Percentiles rank a stretch among this genome's conserved stretches.
phyloP scores from a whole-genome alignment of 2,329 filamentous ascomycete genomes.

The Aspergillus novoparasiticus region DNA sequence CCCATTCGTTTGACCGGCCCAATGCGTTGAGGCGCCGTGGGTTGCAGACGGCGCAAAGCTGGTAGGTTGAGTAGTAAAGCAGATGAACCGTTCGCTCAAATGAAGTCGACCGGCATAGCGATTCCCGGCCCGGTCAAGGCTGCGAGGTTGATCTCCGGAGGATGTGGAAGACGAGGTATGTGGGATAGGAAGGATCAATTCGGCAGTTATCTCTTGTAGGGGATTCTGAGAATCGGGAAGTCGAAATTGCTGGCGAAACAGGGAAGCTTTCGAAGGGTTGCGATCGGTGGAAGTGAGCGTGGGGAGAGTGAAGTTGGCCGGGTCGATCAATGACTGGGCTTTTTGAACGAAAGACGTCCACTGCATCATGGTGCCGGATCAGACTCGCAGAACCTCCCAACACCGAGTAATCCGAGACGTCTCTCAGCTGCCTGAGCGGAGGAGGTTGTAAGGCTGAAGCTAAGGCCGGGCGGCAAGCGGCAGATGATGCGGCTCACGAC shows the following conservation, averaged over 20 bases:
- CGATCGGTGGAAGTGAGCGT: slow-evolving; percentile 73
- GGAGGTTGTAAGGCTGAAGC: slow-evolving; percentile 11
- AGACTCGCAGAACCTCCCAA: neutral
- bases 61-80: slow-evolving; percentile 91
- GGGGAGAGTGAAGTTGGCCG: slow-evolving; percentile 74
- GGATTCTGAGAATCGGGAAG: slow-evolving; percentile 90
- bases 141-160: slow-evolving; percentile 63
- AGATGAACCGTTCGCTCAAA: slow-evolving; percentile 90
- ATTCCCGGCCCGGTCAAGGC: slow-evolving; percentile 67
- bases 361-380: slow-evolving; percentile 56
- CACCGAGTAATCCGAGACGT: neutral
- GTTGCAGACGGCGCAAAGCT: slow-evolving; percentile 83
- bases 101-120: slow-evolving; percentile 93
- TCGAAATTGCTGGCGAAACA: slow-evolving; percentile 96
- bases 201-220: slow-evolving; percentile 93
- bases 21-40: slow-evolving; percentile 75
- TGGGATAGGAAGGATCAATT: slow-evolving; percentile 81
- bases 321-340: slow-evolving; percentile 93
- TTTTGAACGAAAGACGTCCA: slow-evolving; percentile 87
- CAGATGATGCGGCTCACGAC: slow-evolving; percentile 1
- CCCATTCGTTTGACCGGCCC: slow-evolving; percentile 90
- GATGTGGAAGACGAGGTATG: slow-evolving; percentile 57
- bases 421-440: neutral
- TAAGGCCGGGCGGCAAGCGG: neutral
- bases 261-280: slow-evolving; percentile 84